Percentiles rank a stretch among this genome's conserved stretches.
These are phyloP conservation scores for Pseudocercospora fuligena DNA, from an alignment of 2,329 filamentous ascomycete species.

Conservation along the genomic window DNA sequence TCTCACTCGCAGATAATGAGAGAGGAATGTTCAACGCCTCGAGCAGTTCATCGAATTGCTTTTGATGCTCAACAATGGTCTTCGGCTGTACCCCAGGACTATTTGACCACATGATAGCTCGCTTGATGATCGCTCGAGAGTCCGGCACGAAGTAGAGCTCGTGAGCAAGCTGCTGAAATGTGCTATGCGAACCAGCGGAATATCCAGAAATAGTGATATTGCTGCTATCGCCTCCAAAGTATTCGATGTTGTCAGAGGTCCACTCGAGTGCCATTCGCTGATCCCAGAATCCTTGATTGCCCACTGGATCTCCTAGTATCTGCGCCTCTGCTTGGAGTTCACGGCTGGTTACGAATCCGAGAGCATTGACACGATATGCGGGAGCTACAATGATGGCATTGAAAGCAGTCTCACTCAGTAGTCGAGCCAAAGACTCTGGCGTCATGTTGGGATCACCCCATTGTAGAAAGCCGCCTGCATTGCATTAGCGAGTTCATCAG, in stretches of 20 bases:
- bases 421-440: constrained; percentile 48
- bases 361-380: constrained; percentile 61
- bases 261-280: constrained; percentile 61
- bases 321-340: constrained; percentile 53
- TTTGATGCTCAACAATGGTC: constrained; percentile 51
- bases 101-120: constrained; percentile 60
- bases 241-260: constrained; percentile 55
- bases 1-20: constrained; percentile 47
- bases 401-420: constrained; percentile 57
- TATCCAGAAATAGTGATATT: constrained; percentile 62
- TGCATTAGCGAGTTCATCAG: constrained; percentile 28
- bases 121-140: constrained; percentile 54
- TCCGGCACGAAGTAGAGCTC: constrained; percentile 56
- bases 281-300: constrained; percentile 63
- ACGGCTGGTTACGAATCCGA: constrained; percentile 59
- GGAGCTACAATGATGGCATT: constrained; percentile 59
- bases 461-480: constrained; percentile 57
- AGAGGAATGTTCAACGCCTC: constrained; percentile 50
- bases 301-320: constrained; percentile 44
- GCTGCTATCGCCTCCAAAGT: constrained; percentile 55
- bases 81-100: constrained; percentile 61
- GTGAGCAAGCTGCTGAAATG: constrained; percentile 62
- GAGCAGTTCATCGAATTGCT: constrained; percentile 59
- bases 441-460: constrained; percentile 56
- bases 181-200: constrained; percentile 61